phyloP scores from a whole-genome alignment of 2,329 filamentous ascomycete species.

The Paraphoma chrysanthemicola region DNA sequence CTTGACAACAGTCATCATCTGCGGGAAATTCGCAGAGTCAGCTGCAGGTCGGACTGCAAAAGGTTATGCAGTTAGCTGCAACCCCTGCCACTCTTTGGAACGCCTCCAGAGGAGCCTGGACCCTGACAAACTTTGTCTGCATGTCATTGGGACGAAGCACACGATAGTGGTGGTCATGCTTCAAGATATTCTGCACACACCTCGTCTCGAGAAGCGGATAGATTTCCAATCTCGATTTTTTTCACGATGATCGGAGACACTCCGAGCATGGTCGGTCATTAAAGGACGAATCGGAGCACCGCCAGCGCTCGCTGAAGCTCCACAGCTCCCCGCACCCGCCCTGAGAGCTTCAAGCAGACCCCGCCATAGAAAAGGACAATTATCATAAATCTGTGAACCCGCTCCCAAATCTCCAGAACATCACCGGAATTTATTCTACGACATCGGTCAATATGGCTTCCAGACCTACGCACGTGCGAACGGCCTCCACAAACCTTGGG shows the following conservation, averaged over 20 bases:
- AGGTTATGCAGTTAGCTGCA: background rate
- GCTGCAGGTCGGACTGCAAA: no score
- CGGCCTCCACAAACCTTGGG: constrained; percentile 49
- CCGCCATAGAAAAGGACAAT: constrained; percentile 20
- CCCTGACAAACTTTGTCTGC: background rate
- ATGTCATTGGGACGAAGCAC: no score
- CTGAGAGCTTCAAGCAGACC: constrained; percentile 13
- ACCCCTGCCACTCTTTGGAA: background rate
- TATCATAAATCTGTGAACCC: background rate
- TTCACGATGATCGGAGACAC: background rate
- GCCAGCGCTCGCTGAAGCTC: constrained; percentile 19
- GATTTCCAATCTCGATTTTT: background rate
- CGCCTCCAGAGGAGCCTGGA: background rate
- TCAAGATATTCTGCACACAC: background rate
- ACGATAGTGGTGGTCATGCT: background rate
- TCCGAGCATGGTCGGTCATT: background rate
- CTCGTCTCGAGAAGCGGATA: no score
- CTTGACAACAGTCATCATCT: background rate
- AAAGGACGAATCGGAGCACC: constrained; percentile 23
- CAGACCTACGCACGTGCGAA: constrained; percentile 43
- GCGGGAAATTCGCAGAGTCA: no score
- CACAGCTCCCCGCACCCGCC: constrained; percentile 21
- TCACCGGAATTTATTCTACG: background rate
- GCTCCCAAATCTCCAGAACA: background rate
- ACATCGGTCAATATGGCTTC: constrained; percentile 38